These are phyloP conservation scores for Naganishia cerealis DNA, from an alignment of 1,284 basidiomycete genomes.

Conservation along the genomic window DNA sequence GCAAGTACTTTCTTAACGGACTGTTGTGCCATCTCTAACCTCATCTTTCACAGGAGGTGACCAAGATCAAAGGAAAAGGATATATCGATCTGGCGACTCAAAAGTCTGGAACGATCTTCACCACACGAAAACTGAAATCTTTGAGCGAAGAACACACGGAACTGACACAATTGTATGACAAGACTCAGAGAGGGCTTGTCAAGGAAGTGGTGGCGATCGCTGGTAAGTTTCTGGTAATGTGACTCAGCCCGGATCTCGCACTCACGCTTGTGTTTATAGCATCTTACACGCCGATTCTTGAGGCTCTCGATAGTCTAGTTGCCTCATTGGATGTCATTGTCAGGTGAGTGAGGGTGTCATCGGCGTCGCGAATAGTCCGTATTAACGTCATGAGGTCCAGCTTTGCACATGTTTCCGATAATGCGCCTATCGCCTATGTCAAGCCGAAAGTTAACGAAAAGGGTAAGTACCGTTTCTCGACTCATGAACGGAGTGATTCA, in stretches of 20 bases:
- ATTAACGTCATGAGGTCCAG: constrained; percentile 52
- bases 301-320: constrained; percentile 80
- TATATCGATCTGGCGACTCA: constrained; percentile 84
- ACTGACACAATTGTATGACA: constrained; percentile 67
- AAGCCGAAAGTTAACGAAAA: constrained; percentile 74
- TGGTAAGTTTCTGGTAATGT: constrained; percentile 58
- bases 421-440: constrained; percentile 82
- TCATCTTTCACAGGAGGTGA: constrained; percentile 66
- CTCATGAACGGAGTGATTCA: neutral
- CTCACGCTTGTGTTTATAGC: constrained; percentile 55
- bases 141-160: constrained; percentile 74
- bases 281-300: constrained; percentile 86
- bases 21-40: neutral
- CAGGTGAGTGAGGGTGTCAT: constrained; percentile 59
- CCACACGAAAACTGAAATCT: constrained; percentile 73
- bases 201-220: constrained; percentile 93
- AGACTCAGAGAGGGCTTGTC: constrained; percentile 78
- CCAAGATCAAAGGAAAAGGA: constrained; percentile 66
- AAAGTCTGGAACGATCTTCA: constrained; percentile 89
- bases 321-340: constrained; percentile 90
- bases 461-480: constrained; percentile 56
- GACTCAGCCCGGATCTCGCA: neutral
- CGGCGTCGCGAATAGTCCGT: neutral
- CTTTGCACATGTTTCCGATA: constrained; percentile 85
- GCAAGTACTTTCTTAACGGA: constrained; percentile 54